Evolutionary conservation across 2,329 filamentous ascomycete species (phyloP).

Genomic region (Diaporthe ilicicola): DNA sequence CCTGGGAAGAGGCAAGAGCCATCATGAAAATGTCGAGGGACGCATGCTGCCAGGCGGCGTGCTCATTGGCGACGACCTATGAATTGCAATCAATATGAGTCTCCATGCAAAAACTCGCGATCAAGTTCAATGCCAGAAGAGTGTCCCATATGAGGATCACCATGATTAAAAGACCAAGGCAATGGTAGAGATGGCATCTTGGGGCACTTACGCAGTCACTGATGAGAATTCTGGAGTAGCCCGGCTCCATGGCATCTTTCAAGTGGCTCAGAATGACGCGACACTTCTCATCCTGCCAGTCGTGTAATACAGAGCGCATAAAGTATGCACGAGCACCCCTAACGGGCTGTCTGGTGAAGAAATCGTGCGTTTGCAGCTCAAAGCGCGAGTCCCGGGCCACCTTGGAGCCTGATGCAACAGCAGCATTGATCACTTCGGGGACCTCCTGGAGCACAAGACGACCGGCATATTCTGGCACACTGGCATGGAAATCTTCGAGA

Average conservation of each 20-base stretch:
- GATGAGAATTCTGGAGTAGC: not conserved
- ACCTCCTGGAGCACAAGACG: not conserved
- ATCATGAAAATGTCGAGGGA: not conserved
- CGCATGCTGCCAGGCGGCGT: not conserved
- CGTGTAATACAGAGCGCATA: conserved; percentile 38
- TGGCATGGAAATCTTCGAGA: not conserved
- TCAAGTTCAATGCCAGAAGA: too few relatives aligned
- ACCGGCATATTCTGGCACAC: not conserved
- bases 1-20: not conserved
- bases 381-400: not conserved
- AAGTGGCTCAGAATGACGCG: conserved; percentile 36
- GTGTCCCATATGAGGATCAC: too few relatives aligned
- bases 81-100: too few relatives aligned
- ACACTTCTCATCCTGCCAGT: conserved; percentile 42
- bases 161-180: too few relatives aligned
- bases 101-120: too few relatives aligned
- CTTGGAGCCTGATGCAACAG: not conserved
- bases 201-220: conserved; percentile 34
- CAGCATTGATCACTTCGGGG: not conserved
- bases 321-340: not conserved
- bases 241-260: not conserved
- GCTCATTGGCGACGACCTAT: not conserved
- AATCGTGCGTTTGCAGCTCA: not conserved
- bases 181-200: too few relatives aligned
- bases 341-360: not conserved